These are phyloP conservation scores for Pisolithus albus DNA, from an alignment of 768 basidiomycete genomes.

Conservation along the genomic window DNA sequence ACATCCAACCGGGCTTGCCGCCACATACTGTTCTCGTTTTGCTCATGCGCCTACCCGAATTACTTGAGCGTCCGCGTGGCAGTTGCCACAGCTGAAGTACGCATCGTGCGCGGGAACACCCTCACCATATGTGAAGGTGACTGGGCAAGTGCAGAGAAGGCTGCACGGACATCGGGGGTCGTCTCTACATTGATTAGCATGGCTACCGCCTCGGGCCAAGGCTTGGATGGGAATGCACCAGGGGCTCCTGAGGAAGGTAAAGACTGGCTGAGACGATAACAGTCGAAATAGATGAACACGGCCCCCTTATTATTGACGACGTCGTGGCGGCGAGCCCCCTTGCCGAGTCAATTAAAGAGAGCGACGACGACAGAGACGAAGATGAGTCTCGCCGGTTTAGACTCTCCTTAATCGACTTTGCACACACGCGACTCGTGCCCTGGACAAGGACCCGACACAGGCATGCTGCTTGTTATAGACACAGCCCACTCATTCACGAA, in stretches of 20 bases:
- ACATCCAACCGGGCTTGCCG: constrained; percentile 45
- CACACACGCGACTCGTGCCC: constrained; percentile 68
- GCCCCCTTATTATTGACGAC: constrained; percentile 17
- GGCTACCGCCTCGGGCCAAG: neutral
- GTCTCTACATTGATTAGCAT: neutral
- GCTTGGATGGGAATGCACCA: constrained; percentile 7
- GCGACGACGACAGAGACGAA: constrained; percentile 32
- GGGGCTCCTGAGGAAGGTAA: constrained; percentile 30
- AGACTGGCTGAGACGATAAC: constrained; percentile 33
- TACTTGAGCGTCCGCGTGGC: constrained; percentile 40
- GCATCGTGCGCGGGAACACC: constrained; percentile 78
- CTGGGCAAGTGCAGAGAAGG: constrained; percentile 30
- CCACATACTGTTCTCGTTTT: constrained; percentile 46
- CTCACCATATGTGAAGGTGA: constrained; percentile 78
- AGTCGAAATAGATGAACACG: constrained; percentile 26
- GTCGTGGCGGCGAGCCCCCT: neutral
- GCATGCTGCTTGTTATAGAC: constrained; percentile 68
- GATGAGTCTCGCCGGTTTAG: constrained; percentile 32
- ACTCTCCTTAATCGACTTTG: constrained; percentile 90
- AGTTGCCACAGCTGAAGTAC: constrained; percentile 52
- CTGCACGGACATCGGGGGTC: constrained; percentile 17
- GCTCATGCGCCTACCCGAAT: constrained; percentile 46
- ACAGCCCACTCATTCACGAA: constrained; percentile 54
- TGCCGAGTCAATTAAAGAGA: constrained; percentile 26
- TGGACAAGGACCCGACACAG: constrained; percentile 71